Evolutionary conservation across 2,329 filamentous ascomycete species (phyloP).

Genomic region (Chaetothyriales sp.): DNA sequence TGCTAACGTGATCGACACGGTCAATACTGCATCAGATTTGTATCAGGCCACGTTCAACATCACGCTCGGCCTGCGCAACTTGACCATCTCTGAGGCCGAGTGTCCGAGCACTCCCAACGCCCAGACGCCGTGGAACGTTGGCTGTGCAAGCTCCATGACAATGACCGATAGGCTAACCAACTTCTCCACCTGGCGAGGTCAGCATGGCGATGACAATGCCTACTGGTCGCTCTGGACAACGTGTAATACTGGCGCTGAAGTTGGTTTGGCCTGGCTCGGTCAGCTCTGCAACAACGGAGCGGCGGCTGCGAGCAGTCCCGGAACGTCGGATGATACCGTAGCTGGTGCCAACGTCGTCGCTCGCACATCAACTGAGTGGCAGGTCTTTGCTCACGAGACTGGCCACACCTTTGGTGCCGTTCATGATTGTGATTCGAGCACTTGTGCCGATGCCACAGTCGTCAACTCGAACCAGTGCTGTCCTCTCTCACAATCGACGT

Average conservation of each 20-base stretch:
- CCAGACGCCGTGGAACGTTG: conserved; percentile 69
- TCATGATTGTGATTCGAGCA: conserved; percentile 65
- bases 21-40: conserved; percentile 73
- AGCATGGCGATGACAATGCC: conserved; percentile 62
- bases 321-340: conserved; percentile 49
- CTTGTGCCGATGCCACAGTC: conserved; percentile 49
- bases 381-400: conserved; percentile 86
- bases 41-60: conserved; percentile 93
- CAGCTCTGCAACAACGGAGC: conserved; percentile 58
- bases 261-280: conserved; percentile 85
- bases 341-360: conserved; percentile 82
- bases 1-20: conserved; percentile 61
- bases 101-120: conserved; percentile 57
- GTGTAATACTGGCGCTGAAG: conserved; percentile 67
- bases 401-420: conserved; percentile 93
- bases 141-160: conserved; percentile 45
- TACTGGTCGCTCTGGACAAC: conserved; percentile 84
- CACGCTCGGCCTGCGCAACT: conserved; percentile 72
- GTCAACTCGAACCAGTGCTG: conserved; percentile 59
- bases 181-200: conserved; percentile 79
- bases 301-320: conserved; percentile 35
- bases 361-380: conserved; percentile 72
- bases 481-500: conserved; percentile 51
- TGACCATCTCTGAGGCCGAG: conserved; percentile 58
- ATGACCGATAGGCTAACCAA: conserved; percentile 69